Base-by-base conservation (phyloP, 805 yeast genomes). In the Kodamaea nitidulidarum region DNA sequence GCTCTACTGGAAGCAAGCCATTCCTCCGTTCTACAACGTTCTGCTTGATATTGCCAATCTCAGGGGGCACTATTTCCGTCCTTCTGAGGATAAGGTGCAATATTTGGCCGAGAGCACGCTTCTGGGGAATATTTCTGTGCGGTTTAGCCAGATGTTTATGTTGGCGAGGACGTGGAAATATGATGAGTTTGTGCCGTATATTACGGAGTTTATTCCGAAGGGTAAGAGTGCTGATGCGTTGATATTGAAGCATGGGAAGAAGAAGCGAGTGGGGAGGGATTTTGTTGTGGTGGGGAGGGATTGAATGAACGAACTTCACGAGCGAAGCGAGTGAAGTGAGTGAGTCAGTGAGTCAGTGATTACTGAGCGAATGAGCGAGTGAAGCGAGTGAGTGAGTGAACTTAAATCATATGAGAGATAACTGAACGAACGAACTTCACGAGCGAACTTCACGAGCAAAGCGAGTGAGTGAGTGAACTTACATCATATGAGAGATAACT, bases 1-100 rank as follows among this genome's bases (percentile, higher is more conserved):
- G 43, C 69, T 84, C 35, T 71, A 73, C 38, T 76, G 90, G 80
- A 76, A 79, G 49, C 65, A 80, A 1, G 62, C 71, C 4, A 67
- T 85, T 30, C 90, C 93, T 2, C 73, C 78, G 7, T 73, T 77
- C 56, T 73, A 78, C 63, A 78, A 74, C 35, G 73, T 81, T 30
- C 73, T 81, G 14, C 65, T 84, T 11, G 81, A 79, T 41, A 46
- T 84, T 11, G 54, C 61, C 3, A 59, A 75, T 46, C 63, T 87
- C 14, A 50, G 61, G 21, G 95, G 95, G 0, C 50, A 70, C 50
- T 82, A 60, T 51, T 73, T 66, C 27, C 63, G 70, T 15, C 81
- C 84, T 4, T 44, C 55, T 2, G 58, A 62, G 0, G 68, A 65
- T 4, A 57, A 51, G 24, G 64, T 90, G 4, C 75, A 72, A 26